These are phyloP conservation scores for Phaeodactylum tricornutum DNA, from an alignment of 108 stramenopile genomes.

Conservation along the genomic window DNA sequence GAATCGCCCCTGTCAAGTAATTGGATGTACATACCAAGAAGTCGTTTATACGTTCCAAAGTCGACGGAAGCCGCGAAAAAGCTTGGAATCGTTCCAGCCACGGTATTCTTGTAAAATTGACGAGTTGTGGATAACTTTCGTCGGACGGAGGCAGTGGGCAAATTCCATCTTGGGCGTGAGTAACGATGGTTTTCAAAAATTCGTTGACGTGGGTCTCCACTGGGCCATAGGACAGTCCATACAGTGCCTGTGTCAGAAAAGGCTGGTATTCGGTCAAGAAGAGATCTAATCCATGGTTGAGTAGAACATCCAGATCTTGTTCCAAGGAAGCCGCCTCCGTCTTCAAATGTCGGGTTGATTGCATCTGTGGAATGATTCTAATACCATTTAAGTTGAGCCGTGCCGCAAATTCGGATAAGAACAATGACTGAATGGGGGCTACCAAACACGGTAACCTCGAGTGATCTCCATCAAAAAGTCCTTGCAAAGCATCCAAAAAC, in stretches of 20 bases:
- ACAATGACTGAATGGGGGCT: conserved; percentile 1
- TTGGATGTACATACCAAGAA: background rate
- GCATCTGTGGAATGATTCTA: background rate
- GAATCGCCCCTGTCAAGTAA: background rate
- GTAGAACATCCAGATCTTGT: conserved; percentile 6
- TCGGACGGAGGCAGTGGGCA: background rate
- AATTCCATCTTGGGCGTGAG: background rate
- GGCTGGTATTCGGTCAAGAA: background rate
- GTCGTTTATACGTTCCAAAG: background rate
- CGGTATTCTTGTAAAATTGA: background rate
- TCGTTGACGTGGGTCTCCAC: background rate
- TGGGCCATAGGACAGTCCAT: background rate
- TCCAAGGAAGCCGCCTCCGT: background rate
- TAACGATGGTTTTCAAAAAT: background rate
- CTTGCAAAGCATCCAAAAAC: conserved; percentile 1
- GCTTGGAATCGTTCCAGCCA: background rate
- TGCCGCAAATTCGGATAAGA: background rate
- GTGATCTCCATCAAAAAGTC: background rate
- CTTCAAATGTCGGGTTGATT: background rate
- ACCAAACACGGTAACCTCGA: background rate
- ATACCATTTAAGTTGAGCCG: background rate
- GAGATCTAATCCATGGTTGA: conserved; percentile 6
- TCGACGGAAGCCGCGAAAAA: background rate
- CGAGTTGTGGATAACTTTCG: background rate
- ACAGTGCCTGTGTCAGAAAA: background rate